A percentile compares a stretch with the other conserved stretches of the same genome.
Evolutionary conservation across 108 stramenopile genomes (phyloP).

Genomic region (Parietichytrium sp.): DNA sequence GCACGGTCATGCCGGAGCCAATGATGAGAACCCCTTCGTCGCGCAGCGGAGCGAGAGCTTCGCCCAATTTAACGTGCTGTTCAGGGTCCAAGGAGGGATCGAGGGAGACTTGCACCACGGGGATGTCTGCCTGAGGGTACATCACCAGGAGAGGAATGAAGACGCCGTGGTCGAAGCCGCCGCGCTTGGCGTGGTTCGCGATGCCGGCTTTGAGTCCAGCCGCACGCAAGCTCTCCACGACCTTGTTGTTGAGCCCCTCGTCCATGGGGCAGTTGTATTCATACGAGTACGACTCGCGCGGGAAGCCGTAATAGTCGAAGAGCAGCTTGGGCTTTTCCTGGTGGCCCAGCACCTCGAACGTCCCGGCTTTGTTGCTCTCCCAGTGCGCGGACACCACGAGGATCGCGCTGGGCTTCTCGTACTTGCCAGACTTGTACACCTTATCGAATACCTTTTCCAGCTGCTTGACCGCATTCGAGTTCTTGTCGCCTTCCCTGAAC

Average conservation of each 20-base stretch:
- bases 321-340: slow-evolving; percentile 42
- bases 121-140: slow-evolving; percentile 74
- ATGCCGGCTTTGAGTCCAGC: slow-evolving; percentile 52
- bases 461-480: not conserved
- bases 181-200: slow-evolving; percentile 44
- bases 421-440: not conserved
- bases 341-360: not conserved
- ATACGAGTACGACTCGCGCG: slow-evolving; percentile 71
- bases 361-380: not conserved
- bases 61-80: slow-evolving; percentile 63
- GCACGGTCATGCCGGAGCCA: slow-evolving; percentile 72
- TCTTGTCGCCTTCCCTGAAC: not conserved
- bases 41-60: slow-evolving; percentile 63
- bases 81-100: slow-evolving; percentile 50
- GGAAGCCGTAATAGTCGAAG: slow-evolving; percentile 79
- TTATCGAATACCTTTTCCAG: not conserved
- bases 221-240: slow-evolving; percentile 48
- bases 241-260: slow-evolving; percentile 59
- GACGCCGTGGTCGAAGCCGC: slow-evolving; percentile 82
- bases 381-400: slow-evolving; percentile 54
- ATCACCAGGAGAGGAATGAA: slow-evolving; percentile 78
- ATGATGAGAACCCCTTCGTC: slow-evolving; percentile 68
- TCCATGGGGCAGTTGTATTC: slow-evolving; percentile 67
- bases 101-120: slow-evolving; percentile 72
- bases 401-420: slow-evolving; percentile 44